Conservation (phyloP, 371 early-diverging fungal species). For the Mucor indicus region DNA sequence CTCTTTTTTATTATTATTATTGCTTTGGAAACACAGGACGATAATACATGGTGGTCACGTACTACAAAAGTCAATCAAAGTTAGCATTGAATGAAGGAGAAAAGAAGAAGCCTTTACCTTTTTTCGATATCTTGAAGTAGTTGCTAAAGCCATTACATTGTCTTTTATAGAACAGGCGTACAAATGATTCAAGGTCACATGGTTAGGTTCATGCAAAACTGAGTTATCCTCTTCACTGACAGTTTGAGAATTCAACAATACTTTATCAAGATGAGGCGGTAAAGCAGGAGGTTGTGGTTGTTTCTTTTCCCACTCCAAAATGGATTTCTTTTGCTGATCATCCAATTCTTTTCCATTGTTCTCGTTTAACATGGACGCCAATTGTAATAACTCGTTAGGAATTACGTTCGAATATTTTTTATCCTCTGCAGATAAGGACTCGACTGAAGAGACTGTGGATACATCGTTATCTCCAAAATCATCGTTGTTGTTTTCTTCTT, state of each 20-base stretch:
- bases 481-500: conserved; percentile 52
- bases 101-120: conserved; percentile 53
- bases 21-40: conserved; percentile 61
- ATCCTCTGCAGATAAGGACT: conserved; percentile 36
- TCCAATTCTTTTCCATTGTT: conserved; percentile 16
- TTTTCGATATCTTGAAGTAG: conserved; percentile 81
- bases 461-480: conserved; percentile 35
- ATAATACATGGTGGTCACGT: conserved; percentile 81
- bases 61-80: conserved; percentile 32
- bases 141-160: conserved; percentile 93
- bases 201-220: conserved; percentile 85
- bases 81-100: neutral
- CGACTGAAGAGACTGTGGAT: conserved; percentile 26
- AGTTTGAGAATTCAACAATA: conserved; percentile 75
- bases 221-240: conserved; percentile 75
- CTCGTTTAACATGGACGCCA: conserved; percentile 16
- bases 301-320: conserved; percentile 35
- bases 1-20: conserved; percentile 2
- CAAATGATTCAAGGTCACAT: conserved; percentile 92
- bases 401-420: conserved; percentile 64
- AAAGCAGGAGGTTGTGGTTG: conserved; percentile 77
- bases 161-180: conserved; percentile 95
- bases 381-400: conserved; percentile 51
- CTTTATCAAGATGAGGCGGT: conserved; percentile 91
- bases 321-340: neutral